Evolutionary conservation across 495 filamentous ascomycete species (phyloP).

Genomic region (Aspergillus diversus): DNA sequence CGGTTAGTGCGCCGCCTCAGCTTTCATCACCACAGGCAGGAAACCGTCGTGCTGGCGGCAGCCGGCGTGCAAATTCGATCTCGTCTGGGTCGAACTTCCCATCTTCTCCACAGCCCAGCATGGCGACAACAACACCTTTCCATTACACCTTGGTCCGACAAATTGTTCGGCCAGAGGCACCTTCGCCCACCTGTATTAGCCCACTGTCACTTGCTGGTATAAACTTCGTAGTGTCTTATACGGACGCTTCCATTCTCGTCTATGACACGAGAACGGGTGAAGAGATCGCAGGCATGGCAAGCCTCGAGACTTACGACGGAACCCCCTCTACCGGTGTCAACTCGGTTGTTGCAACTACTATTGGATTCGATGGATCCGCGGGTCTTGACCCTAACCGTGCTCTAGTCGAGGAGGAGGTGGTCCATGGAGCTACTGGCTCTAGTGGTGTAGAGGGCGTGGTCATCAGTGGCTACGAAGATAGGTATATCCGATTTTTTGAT

Average conservation of each 20-base stretch:
- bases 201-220: slow-evolving; percentile 85
- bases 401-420: slow-evolving; percentile 66
- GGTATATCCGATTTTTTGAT: slow-evolving; percentile 95
- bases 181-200: slow-evolving; percentile 88
- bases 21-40: slow-evolving; percentile 78
- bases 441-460: slow-evolving; percentile 89
- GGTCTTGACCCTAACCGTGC: slow-evolving; percentile 66
- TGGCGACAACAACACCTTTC: slow-evolving; percentile 70
- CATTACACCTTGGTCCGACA: slow-evolving; percentile 77
- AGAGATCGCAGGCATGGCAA: slow-evolving; percentile 89
- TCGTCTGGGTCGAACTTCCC: slow-evolving; percentile 90
- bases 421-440: slow-evolving; percentile 81
- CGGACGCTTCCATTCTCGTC: slow-evolving; percentile 85
- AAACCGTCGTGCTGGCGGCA: slow-evolving; percentile 68
- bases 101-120: slow-evolving; percentile 84
- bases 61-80: slow-evolving; percentile 84
- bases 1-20: slow-evolving; percentile 88
- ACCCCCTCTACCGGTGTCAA: slow-evolving; percentile 85
- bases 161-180: slow-evolving; percentile 70
- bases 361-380: slow-evolving; percentile 71
- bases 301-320: slow-evolving; percentile 88
- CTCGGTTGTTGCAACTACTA: slow-evolving; percentile 84
- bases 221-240: slow-evolving; percentile 89
- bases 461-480: slow-evolving; percentile 94
- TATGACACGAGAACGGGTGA: slow-evolving; percentile 92